phyloP scores from a whole-genome alignment of 179 eudicot species.

The Actinidia polygama region DNA sequence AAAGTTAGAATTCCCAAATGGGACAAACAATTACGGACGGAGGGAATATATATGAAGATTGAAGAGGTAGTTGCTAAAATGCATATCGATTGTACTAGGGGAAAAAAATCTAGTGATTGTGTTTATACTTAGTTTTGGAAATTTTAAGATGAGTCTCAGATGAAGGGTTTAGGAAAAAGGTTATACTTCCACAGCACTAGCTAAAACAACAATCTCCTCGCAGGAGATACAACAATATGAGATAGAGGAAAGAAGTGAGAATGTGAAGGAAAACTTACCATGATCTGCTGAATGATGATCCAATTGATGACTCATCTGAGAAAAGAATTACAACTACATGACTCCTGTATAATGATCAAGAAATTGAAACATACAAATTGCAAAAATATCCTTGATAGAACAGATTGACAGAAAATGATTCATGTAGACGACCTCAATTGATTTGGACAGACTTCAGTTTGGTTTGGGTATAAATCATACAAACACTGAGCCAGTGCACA shows the following conservation, averaged over 20 bases:
- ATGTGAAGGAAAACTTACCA: conserved; percentile 16
- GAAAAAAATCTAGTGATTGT: background rate
- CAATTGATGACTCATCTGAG: conserved; percentile 16
- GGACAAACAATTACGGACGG: too few relatives aligned
- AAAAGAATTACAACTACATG: background rate
- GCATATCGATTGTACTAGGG: background rate
- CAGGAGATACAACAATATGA: background rate
- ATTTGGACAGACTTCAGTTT: too few relatives aligned
- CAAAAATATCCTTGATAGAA: too few relatives aligned
- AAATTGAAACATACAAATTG: background rate
- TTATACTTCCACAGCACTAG: background rate
- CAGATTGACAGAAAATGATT: too few relatives aligned
- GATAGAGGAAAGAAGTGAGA: too few relatives aligned
- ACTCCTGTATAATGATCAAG: background rate
- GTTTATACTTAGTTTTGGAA: background rate
- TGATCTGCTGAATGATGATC: conserved; percentile 22
- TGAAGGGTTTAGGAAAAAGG: background rate
- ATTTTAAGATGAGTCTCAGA: background rate
- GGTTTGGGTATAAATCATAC: too few relatives aligned
- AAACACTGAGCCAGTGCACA: too few relatives aligned
- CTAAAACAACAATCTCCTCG: background rate
- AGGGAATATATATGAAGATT: too few relatives aligned
- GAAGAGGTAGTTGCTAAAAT: background rate
- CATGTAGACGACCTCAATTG: too few relatives aligned
- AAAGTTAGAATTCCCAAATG: too few relatives aligned